A percentile compares a stretch with the other conserved stretches of the same genome.
Conservation (phyloP, 495 filamentous ascomycete species). For the Hypoxylon intermedium region DNA sequence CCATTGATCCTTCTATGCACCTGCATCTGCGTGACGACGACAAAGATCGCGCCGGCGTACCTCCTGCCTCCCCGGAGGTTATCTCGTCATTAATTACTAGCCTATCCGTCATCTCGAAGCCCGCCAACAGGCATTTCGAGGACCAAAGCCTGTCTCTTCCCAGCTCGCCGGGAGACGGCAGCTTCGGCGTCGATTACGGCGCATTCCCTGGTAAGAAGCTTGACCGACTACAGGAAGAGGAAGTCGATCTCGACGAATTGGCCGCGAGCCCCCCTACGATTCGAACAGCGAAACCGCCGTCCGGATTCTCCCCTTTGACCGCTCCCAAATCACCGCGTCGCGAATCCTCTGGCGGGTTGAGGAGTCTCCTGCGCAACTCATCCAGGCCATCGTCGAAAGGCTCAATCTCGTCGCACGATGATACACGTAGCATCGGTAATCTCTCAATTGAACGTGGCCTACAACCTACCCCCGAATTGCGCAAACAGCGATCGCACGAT, state of each 20-base stretch:
- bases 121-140: conserved; percentile 77
- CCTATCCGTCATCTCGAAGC: conserved; percentile 82
- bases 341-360: conserved; percentile 50
- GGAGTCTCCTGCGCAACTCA: conserved; percentile 47
- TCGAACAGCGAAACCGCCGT: conserved; percentile 83
- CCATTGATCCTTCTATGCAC: conserved; percentile 47
- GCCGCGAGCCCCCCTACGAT: conserved; percentile 83
- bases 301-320: conserved; percentile 71
- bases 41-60: conserved; percentile 53
- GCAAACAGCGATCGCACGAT: conserved; percentile 56
- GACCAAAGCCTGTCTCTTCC: conserved; percentile 58
- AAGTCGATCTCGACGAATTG: conserved; percentile 62
- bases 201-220: conserved; percentile 57
- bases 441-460: conserved; percentile 63
- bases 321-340: conserved; percentile 64
- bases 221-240: conserved; percentile 64
- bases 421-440: conserved; percentile 66
- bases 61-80: conserved; percentile 85
- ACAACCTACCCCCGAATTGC: conserved; percentile 50
- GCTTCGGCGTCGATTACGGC: conserved; percentile 77
- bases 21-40: conserved; percentile 37
- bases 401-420: conserved; percentile 57
- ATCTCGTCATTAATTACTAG: conserved; percentile 94
- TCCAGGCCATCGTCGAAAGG: conserved; percentile 59
- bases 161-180: conserved; percentile 58